Evolutionary conservation across 2,329 filamentous ascomycete species (phyloP).

Genomic region (Verticillium alfalfae): DNA sequence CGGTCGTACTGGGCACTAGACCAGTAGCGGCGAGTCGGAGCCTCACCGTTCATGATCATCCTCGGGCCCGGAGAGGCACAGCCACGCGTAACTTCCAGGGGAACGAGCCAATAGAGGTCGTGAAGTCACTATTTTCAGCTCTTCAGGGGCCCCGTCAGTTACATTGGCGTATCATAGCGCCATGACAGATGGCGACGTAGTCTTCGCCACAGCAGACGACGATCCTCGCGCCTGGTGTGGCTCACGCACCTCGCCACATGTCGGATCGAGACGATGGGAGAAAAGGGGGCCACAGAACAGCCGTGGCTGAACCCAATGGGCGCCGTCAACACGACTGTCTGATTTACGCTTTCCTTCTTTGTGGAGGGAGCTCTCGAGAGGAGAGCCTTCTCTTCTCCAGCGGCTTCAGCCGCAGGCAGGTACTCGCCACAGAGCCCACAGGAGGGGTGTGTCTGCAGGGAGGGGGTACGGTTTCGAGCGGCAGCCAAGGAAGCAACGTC

Average conservation of each 20-base stretch:
- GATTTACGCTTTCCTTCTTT: not conserved
- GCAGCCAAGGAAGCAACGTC: conserved; percentile 7
- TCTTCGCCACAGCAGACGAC: not conserved
- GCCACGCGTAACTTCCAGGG: not conserved
- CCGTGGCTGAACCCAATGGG: not conserved
- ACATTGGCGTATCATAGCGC: not conserved
- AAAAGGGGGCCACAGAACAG: not conserved
- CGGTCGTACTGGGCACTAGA: not conserved
- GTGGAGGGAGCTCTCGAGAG: conserved; percentile 1
- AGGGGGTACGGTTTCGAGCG: conserved; percentile 1
- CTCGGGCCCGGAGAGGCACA: not conserved
- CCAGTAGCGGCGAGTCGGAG: not conserved
- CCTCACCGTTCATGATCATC: not conserved
- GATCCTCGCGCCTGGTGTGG: conserved; percentile 1
- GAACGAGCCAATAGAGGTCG: not conserved
- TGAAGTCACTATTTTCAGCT: not conserved
- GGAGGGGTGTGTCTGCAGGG: conserved; percentile 1
- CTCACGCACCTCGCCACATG: not conserved
- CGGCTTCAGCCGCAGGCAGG: conserved; percentile 6
- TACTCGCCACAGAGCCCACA: conserved; percentile 1
- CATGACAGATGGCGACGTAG: not conserved
- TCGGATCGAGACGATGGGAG: conserved; percentile 6
- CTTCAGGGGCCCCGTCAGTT: not conserved
- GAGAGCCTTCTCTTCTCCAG: not conserved
- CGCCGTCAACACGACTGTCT: conserved; percentile 5